Conservation (phyloP, 2,329 filamentous ascomycete species). For the Aureobasidium namibiae region DNA sequence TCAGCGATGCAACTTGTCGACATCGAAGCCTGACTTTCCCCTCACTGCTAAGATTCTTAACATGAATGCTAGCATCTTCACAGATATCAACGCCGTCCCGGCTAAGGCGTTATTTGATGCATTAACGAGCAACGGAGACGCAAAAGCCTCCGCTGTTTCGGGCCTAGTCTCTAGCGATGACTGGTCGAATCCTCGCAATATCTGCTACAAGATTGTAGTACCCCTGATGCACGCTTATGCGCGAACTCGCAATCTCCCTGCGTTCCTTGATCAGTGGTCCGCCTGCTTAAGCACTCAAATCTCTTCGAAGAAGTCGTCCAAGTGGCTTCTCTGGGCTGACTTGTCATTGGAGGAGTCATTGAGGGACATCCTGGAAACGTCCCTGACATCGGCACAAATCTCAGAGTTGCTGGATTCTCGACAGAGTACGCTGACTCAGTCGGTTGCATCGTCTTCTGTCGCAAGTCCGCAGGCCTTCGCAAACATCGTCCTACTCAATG, state of each 20-base stretch:
- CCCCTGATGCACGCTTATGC: conserved; percentile 27
- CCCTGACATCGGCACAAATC: conserved; percentile 17
- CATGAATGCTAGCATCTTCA: conserved; percentile 40
- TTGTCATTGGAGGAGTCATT: conserved; percentile 17
- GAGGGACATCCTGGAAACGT: conserved; percentile 17
- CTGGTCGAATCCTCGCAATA: background rate
- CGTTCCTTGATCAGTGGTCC: conserved; percentile 24
- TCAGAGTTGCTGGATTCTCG: conserved; percentile 14
- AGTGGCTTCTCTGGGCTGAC: conserved; percentile 19
- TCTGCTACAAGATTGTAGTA: conserved; percentile 17
- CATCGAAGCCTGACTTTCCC: conserved; percentile 28
- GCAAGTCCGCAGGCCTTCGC: background rate
- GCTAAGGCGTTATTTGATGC: conserved; percentile 13
- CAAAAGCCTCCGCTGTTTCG: background rate
- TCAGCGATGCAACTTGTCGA: background rate
- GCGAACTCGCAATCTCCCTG: conserved; percentile 19
- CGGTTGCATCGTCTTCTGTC: background rate
- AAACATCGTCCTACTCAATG: conserved; percentile 2
- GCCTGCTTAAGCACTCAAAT: conserved; percentile 17
- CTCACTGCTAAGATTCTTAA: conserved; percentile 36
- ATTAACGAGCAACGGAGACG: background rate
- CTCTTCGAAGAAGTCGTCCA: background rate
- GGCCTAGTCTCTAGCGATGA: background rate
- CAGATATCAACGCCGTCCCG: conserved; percentile 17
- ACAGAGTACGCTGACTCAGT: background rate